These are phyloP conservation scores for Medakamo hakoo DNA, from an alignment of 139 green algal genomes.

Conservation along the genomic window DNA sequence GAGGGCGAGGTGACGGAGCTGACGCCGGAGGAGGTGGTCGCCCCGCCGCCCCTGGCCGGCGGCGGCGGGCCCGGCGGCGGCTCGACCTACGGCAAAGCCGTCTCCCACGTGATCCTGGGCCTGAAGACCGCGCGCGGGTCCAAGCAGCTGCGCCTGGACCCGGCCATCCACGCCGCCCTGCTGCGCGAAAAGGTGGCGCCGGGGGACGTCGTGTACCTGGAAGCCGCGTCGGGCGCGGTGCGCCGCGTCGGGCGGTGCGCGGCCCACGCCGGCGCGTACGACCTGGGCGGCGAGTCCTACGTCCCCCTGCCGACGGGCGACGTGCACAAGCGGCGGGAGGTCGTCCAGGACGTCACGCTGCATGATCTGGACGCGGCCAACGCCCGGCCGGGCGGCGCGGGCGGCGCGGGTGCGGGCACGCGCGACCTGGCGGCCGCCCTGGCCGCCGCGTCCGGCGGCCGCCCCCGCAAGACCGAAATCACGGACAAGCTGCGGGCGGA, in stretches of 20 bases:
- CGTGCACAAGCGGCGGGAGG: slow-evolving; percentile 98
- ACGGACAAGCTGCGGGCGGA: slow-evolving; percentile 96
- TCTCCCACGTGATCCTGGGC: slow-evolving; percentile 89
- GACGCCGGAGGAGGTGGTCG: slow-evolving; percentile 84
- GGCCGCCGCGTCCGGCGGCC: too few relatives aligned
- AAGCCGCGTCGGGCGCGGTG: slow-evolving; percentile 88
- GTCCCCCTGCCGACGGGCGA: slow-evolving; percentile 98
- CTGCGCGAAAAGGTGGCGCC: slow-evolving; percentile 75
- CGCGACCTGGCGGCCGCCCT: background rate
- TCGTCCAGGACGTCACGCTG: slow-evolving; percentile 94
- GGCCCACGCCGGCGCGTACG: slow-evolving; percentile 91
- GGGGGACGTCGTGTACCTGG: slow-evolving; percentile 99
- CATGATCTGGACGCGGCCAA: slow-evolving; percentile 96
- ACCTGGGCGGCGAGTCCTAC: slow-evolving; percentile 98
- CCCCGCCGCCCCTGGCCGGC: too few relatives aligned
- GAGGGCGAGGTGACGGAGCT: slow-evolving; percentile 97
- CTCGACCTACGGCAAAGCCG: slow-evolving; percentile 60
- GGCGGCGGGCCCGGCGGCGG: slow-evolving; percentile 20
- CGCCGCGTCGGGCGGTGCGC: slow-evolving; percentile 91
- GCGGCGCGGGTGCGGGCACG: slow-evolving; percentile 47
- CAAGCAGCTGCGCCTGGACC: slow-evolving; percentile 96
- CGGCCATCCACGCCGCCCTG: slow-evolving; percentile 90
- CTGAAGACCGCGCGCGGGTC: slow-evolving; percentile 88
- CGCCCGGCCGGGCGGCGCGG: slow-evolving; percentile 71
- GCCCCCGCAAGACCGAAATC: slow-evolving; percentile 87